These are phyloP conservation scores for Trichoderma afroharzianum DNA, from an alignment of 2,329 filamentous ascomycete genomes.

Conservation along the genomic window DNA sequence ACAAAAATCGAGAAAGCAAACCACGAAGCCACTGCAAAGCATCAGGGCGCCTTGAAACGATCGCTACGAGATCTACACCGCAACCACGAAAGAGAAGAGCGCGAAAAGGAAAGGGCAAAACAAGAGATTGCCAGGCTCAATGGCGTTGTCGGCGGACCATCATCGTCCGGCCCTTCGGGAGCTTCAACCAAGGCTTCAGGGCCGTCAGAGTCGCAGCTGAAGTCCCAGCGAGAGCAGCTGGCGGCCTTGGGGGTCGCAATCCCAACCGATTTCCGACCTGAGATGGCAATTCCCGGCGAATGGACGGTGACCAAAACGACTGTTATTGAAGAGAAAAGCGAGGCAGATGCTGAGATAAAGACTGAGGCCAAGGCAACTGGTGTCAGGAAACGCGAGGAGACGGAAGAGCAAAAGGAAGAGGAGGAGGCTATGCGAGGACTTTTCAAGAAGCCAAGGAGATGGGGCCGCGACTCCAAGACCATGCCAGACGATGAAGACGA, in stretches of 20 bases:
- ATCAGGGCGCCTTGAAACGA: slow-evolving; percentile 82
- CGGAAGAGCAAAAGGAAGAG: slow-evolving; percentile 59
- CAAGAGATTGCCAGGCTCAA: slow-evolving; percentile 84
- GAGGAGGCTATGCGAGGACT: slow-evolving; percentile 55
- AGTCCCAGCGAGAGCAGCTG: slow-evolving; percentile 81
- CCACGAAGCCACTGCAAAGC: slow-evolving; percentile 81
- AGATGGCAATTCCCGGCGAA: slow-evolving; percentile 84
- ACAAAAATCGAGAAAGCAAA: slow-evolving; percentile 85
- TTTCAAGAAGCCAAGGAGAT: slow-evolving; percentile 56
- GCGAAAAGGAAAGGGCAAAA: slow-evolving; percentile 77
- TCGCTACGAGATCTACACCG: slow-evolving; percentile 87
- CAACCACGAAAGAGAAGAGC: slow-evolving; percentile 73
- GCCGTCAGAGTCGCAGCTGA: slow-evolving; percentile 60
- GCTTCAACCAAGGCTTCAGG: slow-evolving; percentile 15
- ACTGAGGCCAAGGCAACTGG: slow-evolving; percentile 51
- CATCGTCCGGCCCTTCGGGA: slow-evolving; percentile 28
- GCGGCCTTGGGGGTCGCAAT: slow-evolving; percentile 82
- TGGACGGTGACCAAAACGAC: slow-evolving; percentile 73
- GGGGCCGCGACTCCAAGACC: slow-evolving; percentile 52
- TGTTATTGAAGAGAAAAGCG: slow-evolving; percentile 45
- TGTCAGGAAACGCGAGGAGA: slow-evolving; percentile 59
- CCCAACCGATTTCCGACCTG: slow-evolving; percentile 70
- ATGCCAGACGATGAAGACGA: slow-evolving; percentile 45
- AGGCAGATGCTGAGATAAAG: slow-evolving; percentile 39
- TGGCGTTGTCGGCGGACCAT: slow-evolving; percentile 59